Percentiles rank a stretch among this genome's conserved stretches.
phyloP scores from a whole-genome alignment of 2,329 filamentous ascomycete species.

The Cryphonectria japonica region DNA sequence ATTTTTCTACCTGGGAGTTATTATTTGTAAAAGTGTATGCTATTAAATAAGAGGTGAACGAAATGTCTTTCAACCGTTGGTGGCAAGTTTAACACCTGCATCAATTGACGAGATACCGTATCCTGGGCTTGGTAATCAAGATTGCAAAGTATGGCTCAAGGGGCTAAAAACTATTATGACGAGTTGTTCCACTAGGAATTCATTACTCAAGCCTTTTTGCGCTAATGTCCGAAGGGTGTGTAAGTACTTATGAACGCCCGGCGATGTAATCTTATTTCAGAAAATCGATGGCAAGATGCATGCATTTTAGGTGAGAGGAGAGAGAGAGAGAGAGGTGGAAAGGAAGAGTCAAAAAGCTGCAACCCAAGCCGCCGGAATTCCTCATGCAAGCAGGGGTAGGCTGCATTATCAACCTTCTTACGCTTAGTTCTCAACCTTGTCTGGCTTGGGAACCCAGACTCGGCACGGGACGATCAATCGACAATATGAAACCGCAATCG shows the following conservation, averaged over 20 bases:
- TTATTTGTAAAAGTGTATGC: no score
- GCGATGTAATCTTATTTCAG: no score
- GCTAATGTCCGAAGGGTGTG: neutral
- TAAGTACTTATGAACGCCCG: no score
- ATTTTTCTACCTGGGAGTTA: no score
- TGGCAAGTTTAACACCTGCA: no score
- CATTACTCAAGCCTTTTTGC: neutral
- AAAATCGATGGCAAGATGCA: neutral
- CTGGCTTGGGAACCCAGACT: neutral
- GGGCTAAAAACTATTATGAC: neutral
- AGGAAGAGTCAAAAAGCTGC: neutral
- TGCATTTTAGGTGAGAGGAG: neutral
- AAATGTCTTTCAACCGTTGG: no score
- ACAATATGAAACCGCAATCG: slow-evolving; percentile 8
- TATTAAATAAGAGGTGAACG: no score
- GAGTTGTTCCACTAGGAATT: neutral
- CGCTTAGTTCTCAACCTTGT: slow-evolving; percentile 4
- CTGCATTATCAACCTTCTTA: neutral
- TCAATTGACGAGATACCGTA: no score
- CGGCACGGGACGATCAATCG: slow-evolving; percentile 9
- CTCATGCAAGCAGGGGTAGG: neutral
- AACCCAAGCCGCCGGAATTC: neutral
- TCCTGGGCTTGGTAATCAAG: neutral
- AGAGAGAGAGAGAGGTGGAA: neutral
- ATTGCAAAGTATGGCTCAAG: neutral